Evolutionary conservation across 164 flowering plant species (phyloP), one percentile per base, ranked within the genome.

Genomic region (Liriodendron chinense): DNA sequence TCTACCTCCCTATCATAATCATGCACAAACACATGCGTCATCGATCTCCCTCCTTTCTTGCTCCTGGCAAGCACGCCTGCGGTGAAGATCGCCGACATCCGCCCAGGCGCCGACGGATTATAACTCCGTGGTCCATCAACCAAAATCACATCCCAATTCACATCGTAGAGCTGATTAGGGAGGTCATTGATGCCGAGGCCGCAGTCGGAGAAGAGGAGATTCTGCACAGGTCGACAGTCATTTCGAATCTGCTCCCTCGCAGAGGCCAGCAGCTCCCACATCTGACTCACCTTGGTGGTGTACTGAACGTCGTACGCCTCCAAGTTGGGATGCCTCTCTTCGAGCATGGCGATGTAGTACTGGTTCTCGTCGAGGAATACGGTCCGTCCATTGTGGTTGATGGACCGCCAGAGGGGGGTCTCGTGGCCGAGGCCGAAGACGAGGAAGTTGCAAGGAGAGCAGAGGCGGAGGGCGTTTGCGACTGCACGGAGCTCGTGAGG

Each of bases 41-140:
- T 78, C 18, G 70, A 85, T 5, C 87, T 89, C 0, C 86, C 85
- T 12, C 16, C 59, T 71, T 80, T 90, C 79, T 88, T 92, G 86
- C 96, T 92, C 80, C 99, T 79, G 12, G 98, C 97, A 14, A 96
- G 84, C 43, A 96, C 98, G 1, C 87, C 92, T 1, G 99, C 90
- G 0, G 97, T 94, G 86, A 91, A 96, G 12, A 96, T 92, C 10
- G 97, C 82, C 16, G 91, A 81, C 92, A 91, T 92, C 73, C 99
- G 67, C 0, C 99, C 96, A 0, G 99, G 98, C 7, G 90, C 90
- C 14, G 87, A 87, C 3, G 87, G 86, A 79, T 86, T 89, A 75
- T 89, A 90, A 21, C 97, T 97, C 0, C 97, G 74, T 0, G 98
- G 99, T 7, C 98, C 99, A 69, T 94, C 99, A 3, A 96, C 90